Percentiles rank a stretch among this genome's conserved stretches.
phyloP scores from a whole-genome alignment of 495 filamentous ascomycete genomes.

The Entonaema liquescens region DNA sequence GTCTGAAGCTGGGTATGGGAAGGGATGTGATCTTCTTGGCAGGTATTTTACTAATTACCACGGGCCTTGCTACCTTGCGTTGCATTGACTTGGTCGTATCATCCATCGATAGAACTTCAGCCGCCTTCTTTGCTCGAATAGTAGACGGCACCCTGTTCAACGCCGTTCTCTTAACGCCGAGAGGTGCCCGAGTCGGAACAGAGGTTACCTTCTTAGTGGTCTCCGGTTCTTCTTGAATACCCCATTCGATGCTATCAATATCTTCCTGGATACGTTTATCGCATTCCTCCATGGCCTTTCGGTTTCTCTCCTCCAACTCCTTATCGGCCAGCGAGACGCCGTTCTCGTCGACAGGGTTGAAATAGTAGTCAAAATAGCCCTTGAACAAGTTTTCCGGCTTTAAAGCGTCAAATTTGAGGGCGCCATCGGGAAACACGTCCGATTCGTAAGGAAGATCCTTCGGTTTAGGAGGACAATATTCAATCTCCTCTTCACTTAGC shows the following conservation, averaged over 20 bases:
- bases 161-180: constrained; percentile 35
- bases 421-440: constrained; percentile 74
- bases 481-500: constrained; percentile 67
- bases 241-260: constrained; percentile 65
- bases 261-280: constrained; percentile 67
- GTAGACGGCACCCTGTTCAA: constrained; percentile 36
- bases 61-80: constrained; percentile 38
- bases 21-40: constrained; percentile 46
- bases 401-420: constrained; percentile 56
- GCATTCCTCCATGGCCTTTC: constrained; percentile 62
- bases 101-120: constrained; percentile 52
- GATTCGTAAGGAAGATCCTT: constrained; percentile 77
- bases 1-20: constrained; percentile 52
- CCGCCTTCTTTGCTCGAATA: constrained; percentile 49
- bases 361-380: constrained; percentile 71
- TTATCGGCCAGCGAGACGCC: constrained; percentile 71
- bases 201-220: constrained; percentile 45
- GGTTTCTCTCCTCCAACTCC: constrained; percentile 65
- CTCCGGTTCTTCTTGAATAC: constrained; percentile 47
- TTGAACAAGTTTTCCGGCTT: constrained; percentile 71
- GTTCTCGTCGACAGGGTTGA: constrained; percentile 70
- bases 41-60: constrained; percentile 40
- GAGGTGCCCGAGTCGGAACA: constrained; percentile 18
- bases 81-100: constrained; percentile 46
- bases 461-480: constrained; percentile 56